These are phyloP conservation scores for Calendula officinalis DNA, from an alignment of 129 eudicot genomes.

Conservation along the genomic window DNA sequence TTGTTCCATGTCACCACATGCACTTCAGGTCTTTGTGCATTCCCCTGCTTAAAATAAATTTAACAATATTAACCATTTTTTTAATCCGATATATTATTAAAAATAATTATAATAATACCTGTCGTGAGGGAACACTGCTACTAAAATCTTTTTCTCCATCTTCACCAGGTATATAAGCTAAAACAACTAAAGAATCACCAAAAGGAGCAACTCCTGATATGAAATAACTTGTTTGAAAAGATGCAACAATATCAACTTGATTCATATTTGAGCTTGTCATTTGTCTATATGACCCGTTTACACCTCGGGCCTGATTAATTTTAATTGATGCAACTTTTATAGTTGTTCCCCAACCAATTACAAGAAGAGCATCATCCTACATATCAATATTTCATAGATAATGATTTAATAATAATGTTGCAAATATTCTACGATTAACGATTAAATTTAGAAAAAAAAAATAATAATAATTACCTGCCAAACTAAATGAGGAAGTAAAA, in stretches of 20 bases:
- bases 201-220: slow-evolving; percentile 97
- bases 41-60: slow-evolving; percentile 56
- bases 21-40: slow-evolving; percentile 99
- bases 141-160: slow-evolving; percentile 91
- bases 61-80: no score
- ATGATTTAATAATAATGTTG: slow-evolving; percentile 7
- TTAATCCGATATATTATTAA: no score
- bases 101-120: slow-evolving; percentile 48
- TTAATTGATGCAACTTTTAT: slow-evolving; percentile 81
- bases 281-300: slow-evolving; percentile 65
- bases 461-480: slow-evolving; percentile 67
- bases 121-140: slow-evolving; percentile 69
- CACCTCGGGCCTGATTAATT: slow-evolving; percentile 55
- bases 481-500: slow-evolving; percentile 89
- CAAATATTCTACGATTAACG: slow-evolving; percentile 12
- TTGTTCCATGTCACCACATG: slow-evolving; percentile 92
- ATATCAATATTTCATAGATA: slow-evolving; percentile 32
- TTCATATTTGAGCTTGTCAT: slow-evolving; percentile 66
- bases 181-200: slow-evolving; percentile 91
- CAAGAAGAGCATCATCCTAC: slow-evolving; percentile 88
- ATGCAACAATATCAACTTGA: slow-evolving; percentile 93
- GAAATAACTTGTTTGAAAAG: slow-evolving; percentile 91
- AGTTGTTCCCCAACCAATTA: slow-evolving; percentile 97
- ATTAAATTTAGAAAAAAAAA: not conserved
- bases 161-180: slow-evolving; percentile 90